A percentile compares a stretch with the other conserved stretches of the same genome.
Evolutionary conservation across 2,329 filamentous ascomycete genomes (phyloP).

Genomic region (Metarhizium rileyi): DNA sequence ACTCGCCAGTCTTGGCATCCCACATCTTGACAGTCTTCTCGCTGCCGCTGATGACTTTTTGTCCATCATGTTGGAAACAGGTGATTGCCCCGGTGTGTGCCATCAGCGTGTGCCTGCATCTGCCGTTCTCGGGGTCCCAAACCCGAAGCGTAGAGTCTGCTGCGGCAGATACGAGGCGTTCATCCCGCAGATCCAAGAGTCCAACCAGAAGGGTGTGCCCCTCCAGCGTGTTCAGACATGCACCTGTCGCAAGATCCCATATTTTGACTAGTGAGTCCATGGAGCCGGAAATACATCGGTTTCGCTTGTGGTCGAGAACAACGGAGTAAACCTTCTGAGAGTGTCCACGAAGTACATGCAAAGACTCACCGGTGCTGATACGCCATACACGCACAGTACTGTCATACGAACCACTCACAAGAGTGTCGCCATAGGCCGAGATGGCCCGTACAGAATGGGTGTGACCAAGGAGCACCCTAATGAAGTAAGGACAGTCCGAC

Average conservation of each 20-base stretch:
- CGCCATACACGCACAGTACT: slow-evolving; percentile 93
- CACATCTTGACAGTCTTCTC: slow-evolving; percentile 98
- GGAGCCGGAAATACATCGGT: slow-evolving; percentile 92
- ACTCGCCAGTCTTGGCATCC: slow-evolving; percentile 88
- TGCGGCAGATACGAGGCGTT: slow-evolving; percentile 86
- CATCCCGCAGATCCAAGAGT: slow-evolving; percentile 77
- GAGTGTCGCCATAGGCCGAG: slow-evolving; percentile 83
- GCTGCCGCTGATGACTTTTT: slow-evolving; percentile 93
- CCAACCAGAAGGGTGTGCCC: slow-evolving; percentile 90
- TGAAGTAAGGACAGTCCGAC: slow-evolving; percentile 86
- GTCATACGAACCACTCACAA: slow-evolving; percentile 97
- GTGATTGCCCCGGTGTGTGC: slow-evolving; percentile 97
- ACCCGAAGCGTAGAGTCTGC: slow-evolving; percentile 92
- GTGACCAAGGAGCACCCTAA: slow-evolving; percentile 78
- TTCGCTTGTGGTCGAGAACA: slow-evolving; percentile 81
- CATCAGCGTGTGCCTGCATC: slow-evolving; percentile 80
- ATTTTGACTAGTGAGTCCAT: slow-evolving; percentile 99
- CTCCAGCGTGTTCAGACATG: slow-evolving; percentile 80
- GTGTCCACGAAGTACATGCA: slow-evolving; percentile 80
- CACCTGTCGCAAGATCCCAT: slow-evolving; percentile 84
- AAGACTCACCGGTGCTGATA: slow-evolving; percentile 84
- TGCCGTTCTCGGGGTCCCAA: slow-evolving; percentile 90
- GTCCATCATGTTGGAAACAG: slow-evolving; percentile 94
- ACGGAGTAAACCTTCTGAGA: slow-evolving; percentile 94
- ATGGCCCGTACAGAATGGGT: slow-evolving; percentile 92